A percentile compares a stretch with the other conserved stretches of the same genome.
These are phyloP conservation scores for Dispira parvispora DNA, from an alignment of 192 early-diverging fungal species.

Conservation along the genomic window DNA sequence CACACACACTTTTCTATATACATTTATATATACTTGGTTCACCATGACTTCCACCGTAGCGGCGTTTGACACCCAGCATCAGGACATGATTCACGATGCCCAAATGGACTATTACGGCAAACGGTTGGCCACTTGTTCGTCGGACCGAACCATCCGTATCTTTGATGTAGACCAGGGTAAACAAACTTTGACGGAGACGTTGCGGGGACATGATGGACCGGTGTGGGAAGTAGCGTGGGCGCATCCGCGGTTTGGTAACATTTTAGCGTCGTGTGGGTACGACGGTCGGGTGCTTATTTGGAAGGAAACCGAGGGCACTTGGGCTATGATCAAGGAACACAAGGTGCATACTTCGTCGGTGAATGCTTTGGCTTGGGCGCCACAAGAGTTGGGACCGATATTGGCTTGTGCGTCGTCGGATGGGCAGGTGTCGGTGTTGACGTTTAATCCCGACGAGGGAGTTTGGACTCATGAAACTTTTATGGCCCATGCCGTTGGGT, in stretches of 20 bases:
- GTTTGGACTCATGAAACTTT: conserved; percentile 55
- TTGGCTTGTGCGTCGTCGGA: conserved; percentile 90
- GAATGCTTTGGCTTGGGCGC: conserved; percentile 92
- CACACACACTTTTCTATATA: background rate
- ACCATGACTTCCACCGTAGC: conserved; percentile 13
- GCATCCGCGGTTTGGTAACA: conserved; percentile 92
- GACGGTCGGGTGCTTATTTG: conserved; percentile 92
- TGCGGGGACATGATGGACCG: conserved; percentile 78
- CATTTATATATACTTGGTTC: background rate
- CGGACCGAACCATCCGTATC: conserved; percentile 83
- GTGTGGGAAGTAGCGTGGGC: conserved; percentile 99
- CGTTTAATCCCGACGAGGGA: conserved; percentile 84
- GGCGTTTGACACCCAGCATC: conserved; percentile 51
- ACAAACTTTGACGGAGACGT: conserved; percentile 23
- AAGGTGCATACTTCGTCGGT: conserved; percentile 81
- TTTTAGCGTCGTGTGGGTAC: conserved; percentile 92
- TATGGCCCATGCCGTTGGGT: conserved; percentile 80
- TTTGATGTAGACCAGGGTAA: conserved; percentile 65
- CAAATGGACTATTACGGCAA: conserved; percentile 74
- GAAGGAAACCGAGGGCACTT: conserved; percentile 74
- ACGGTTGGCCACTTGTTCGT: conserved; percentile 93
- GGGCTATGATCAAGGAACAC: conserved; percentile 75
- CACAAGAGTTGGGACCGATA: conserved; percentile 87
- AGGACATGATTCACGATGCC: conserved; percentile 39
- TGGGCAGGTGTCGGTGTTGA: conserved; percentile 81